phyloP scores from a whole-genome alignment of 2,329 filamentous ascomycete species.

The Phaeosphaeriaceae sp. region DNA sequence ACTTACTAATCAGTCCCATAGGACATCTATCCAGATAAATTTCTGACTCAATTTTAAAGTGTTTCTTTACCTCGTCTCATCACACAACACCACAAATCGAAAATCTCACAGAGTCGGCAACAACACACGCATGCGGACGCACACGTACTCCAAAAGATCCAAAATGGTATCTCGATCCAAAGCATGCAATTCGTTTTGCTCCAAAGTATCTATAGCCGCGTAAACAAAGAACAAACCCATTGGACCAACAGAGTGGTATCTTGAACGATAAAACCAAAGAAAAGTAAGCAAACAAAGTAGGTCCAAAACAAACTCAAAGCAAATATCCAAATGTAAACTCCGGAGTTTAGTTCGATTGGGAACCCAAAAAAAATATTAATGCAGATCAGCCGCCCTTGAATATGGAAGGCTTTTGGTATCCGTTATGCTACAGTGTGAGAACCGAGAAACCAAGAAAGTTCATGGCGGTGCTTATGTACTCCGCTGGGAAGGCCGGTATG shows the following conservation, averaged over 20 bases:
- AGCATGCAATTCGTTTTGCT: background rate
- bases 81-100: no score
- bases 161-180: background rate
- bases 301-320: background rate
- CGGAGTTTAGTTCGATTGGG: background rate
- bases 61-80: no score
- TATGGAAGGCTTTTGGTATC: slow-evolving; percentile 11
- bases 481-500: slow-evolving; percentile 19
- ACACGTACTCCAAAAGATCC: background rate
- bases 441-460: slow-evolving; percentile 3
- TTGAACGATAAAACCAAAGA: slow-evolving; percentile 3
- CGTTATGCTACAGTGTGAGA: slow-evolving; percentile 15
- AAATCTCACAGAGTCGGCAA: background rate
- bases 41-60: no score
- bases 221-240: background rate
- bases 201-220: background rate
- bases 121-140: background rate
- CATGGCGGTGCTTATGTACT: slow-evolving; percentile 10
- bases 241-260: slow-evolving; percentile 30
- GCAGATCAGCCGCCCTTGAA: slow-evolving; percentile 10
- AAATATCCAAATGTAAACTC: slow-evolving; percentile 1
- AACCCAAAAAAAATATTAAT: slow-evolving; percentile 11
- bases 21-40: no score
- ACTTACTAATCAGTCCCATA: no score
- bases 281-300: background rate